phyloP scores from a whole-genome alignment of 2,329 filamentous ascomycete species.

The Mariannaea elegans region DNA sequence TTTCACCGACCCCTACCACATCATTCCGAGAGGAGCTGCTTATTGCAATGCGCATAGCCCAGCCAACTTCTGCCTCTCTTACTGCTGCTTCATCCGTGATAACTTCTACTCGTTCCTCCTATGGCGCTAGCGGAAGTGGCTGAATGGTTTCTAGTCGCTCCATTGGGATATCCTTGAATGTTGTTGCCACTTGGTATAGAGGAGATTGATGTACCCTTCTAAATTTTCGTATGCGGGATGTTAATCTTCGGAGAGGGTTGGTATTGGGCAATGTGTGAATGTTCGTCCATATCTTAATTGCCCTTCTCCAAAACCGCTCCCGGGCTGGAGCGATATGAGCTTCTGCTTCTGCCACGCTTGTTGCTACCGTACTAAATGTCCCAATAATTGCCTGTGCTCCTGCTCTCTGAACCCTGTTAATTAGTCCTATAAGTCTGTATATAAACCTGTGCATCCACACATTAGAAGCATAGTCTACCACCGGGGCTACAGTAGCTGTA shows the following conservation, averaged over 20 bases:
- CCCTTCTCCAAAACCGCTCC: constrained; percentile 25
- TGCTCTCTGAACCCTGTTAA: too few relatives aligned
- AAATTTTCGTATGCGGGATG: constrained; percentile 9
- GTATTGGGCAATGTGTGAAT: constrained; percentile 7
- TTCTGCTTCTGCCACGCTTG: constrained; percentile 32
- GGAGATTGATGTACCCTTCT: constrained; percentile 9
- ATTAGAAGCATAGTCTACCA: constrained; percentile 39
- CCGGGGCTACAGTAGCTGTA: constrained; percentile 30
- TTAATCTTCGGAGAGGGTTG: constrained; percentile 5
- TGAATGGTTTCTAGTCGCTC: constrained; percentile 21
- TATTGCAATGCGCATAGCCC: constrained; percentile 21
- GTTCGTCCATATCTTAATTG: constrained; percentile 20
- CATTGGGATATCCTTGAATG: constrained; percentile 5
- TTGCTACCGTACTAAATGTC: constrained; percentile 27
- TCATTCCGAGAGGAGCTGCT: constrained; percentile 29
- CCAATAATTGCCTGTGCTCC: not conserved
- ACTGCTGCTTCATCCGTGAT: not conserved
- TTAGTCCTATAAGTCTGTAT: too few relatives aligned
- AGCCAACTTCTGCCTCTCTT: too few relatives aligned
- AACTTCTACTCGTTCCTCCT: constrained; percentile 7
- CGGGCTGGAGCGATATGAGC: constrained; percentile 21
- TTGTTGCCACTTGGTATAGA: constrained; percentile 8
- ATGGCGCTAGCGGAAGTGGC: constrained; percentile 20
- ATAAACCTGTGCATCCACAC: constrained; percentile 33
- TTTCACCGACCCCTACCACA: constrained; percentile 25